phyloP scores from a whole-genome alignment of 2,329 filamentous ascomycete species.

The Ophiosphaerella narmari region DNA sequence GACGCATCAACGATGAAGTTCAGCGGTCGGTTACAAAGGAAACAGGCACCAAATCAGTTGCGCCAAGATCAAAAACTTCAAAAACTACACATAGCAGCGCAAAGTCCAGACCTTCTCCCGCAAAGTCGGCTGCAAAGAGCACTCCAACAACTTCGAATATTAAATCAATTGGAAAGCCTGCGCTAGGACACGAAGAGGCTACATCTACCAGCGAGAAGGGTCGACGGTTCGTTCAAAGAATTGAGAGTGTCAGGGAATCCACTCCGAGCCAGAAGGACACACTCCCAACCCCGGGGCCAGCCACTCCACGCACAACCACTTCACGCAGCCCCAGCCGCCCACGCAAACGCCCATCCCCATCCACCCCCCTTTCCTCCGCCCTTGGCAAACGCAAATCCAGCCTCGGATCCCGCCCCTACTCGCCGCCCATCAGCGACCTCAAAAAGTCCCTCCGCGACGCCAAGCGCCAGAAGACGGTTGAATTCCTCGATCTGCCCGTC shows the following conservation, averaged over 20 bases:
- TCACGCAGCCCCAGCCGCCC: constrained; percentile 2
- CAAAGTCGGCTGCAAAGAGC: background rate
- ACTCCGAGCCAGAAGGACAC: background rate
- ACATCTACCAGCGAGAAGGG: too few relatives aligned
- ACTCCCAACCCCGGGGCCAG: background rate
- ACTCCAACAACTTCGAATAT: background rate
- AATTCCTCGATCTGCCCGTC: background rate
- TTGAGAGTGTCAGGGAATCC: too few relatives aligned
- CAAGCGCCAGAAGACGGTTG: constrained; percentile 1
- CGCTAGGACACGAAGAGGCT: too few relatives aligned
- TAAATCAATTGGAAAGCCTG: too few relatives aligned
- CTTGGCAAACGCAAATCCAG: constrained; percentile 5
- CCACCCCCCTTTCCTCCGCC: background rate
- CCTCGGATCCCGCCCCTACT: constrained; percentile 1
- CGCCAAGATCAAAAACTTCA: too few relatives aligned
- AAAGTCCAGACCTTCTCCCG: too few relatives aligned
- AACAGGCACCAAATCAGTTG: background rate
- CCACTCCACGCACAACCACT: background rate
- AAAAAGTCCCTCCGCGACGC: background rate
- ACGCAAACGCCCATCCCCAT: background rate
- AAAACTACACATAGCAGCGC: too few relatives aligned
- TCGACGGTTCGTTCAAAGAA: too few relatives aligned
- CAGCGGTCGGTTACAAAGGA: background rate
- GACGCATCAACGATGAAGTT: background rate
- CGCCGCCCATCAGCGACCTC: background rate